phyloP scores from a whole-genome alignment of 148 eudicot species.

The Nepenthes mirabilis region DNA sequence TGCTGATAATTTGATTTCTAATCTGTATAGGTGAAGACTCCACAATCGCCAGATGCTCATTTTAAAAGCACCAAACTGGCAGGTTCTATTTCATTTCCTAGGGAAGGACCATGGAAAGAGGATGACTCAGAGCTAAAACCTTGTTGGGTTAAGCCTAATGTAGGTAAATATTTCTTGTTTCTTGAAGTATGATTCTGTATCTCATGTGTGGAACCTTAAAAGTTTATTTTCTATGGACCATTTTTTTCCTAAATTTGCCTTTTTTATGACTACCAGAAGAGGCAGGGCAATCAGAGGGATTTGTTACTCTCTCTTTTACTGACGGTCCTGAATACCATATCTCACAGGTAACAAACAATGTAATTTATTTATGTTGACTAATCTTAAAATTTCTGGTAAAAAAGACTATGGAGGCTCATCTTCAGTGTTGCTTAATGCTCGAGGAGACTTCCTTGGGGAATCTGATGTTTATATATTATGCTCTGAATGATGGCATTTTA shows the following conservation, averaged over 20 bases:
- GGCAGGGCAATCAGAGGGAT: constrained; percentile 41
- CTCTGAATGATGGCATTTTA: too few relatives aligned
- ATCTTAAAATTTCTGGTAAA: not conserved
- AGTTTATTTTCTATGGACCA: not conserved
- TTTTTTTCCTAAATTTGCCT: constrained; percentile 2
- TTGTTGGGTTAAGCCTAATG: constrained; percentile 63
- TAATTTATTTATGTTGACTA: not conserved
- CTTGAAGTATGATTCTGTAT: constrained; percentile 4
- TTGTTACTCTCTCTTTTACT: constrained; percentile 77
- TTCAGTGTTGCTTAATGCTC: too few relatives aligned
- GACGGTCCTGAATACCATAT: constrained; percentile 97
- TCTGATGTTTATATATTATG: too few relatives aligned
- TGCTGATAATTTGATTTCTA: not conserved
- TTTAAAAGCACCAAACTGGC: constrained; percentile 6
- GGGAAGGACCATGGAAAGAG: constrained; percentile 52
- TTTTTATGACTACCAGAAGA: constrained; percentile 34
- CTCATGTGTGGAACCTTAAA: not conserved
- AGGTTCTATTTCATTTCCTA: constrained; percentile 19
- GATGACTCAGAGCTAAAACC: constrained; percentile 49
- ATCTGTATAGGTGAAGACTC: constrained; percentile 18
- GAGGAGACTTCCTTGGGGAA: too few relatives aligned
- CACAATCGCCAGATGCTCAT: constrained; percentile 3
- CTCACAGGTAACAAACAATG: constrained; percentile 55
- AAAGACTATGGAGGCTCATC: not conserved
- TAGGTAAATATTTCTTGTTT: constrained; percentile 20